Evolutionary conservation across 768 basidiomycete species (phyloP).

Genomic region (Porpolomopsis calyptriformis): DNA sequence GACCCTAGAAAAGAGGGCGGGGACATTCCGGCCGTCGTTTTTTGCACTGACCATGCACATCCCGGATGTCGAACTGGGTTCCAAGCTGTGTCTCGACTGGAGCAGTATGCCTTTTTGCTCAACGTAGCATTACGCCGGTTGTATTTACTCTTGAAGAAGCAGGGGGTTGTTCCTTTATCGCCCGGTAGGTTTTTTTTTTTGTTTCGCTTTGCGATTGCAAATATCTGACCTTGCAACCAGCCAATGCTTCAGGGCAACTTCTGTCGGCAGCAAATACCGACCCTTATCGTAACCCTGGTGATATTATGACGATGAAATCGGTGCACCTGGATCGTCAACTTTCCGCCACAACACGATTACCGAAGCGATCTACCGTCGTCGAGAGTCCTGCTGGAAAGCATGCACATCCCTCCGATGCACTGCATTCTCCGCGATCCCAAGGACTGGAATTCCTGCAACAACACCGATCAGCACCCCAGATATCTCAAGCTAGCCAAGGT

Average conservation of each 20-base stretch:
- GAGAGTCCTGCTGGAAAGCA: constrained; percentile 88
- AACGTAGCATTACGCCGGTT: constrained; percentile 91
- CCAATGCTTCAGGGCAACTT: constrained; percentile 19
- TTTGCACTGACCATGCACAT: constrained; percentile 72
- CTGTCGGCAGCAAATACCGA: constrained; percentile 43
- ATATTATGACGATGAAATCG: constrained; percentile 91
- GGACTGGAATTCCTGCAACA: constrained; percentile 32
- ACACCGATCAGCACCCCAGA: constrained; percentile 15
- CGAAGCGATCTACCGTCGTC: constrained; percentile 90
- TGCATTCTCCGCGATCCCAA: constrained; percentile 37
- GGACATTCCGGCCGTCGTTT: constrained; percentile 59
- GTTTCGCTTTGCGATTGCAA: background rate
- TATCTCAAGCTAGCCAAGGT: constrained; percentile 21
- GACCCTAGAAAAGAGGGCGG: constrained; percentile 64
- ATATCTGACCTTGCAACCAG: constrained; percentile 7
- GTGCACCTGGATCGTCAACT: constrained; percentile 92
- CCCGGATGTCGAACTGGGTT: constrained; percentile 64
- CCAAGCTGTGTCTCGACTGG: constrained; percentile 83
- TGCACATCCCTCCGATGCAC: constrained; percentile 60
- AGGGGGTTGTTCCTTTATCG: constrained; percentile 79
- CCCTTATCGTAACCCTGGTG: constrained; percentile 76
- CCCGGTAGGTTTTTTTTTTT: constrained; percentile 41
- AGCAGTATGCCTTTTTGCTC: constrained; percentile 94
- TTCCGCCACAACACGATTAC: constrained; percentile 83
- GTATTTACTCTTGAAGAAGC: constrained; percentile 77